These are phyloP conservation scores for Diutina sp. DNA, from an alignment of 1,139 yeast species.

Conservation along the genomic window DNA sequence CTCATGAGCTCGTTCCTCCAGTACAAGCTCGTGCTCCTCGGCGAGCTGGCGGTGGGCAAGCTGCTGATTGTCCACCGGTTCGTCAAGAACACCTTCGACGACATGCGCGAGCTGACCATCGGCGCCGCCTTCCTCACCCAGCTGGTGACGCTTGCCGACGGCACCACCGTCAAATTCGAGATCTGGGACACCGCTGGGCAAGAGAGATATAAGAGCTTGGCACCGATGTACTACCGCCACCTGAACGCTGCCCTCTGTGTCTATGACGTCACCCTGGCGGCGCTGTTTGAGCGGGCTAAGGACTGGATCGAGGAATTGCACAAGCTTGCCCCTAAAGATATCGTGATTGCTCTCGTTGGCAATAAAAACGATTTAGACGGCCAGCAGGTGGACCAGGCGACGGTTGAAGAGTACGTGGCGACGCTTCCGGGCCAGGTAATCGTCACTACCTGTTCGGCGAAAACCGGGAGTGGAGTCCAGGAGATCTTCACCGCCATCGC, in stretches of 20 bases:
- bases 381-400: not conserved
- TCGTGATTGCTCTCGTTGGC: conserved; percentile 65
- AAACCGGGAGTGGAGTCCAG: conserved; percentile 33
- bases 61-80: conserved; percentile 22
- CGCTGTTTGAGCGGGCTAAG: conserved; percentile 80
- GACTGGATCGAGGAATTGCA: conserved; percentile 94
- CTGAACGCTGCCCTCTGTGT: conserved; percentile 9
- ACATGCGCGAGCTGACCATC: conserved; percentile 86
- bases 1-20: conserved; percentile 1
- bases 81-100: conserved; percentile 75
- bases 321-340: conserved; percentile 76
- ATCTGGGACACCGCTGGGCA: conserved; percentile 11
- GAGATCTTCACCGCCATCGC: conserved; percentile 30
- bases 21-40: conserved; percentile 30
- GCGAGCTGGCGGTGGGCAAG: conserved; percentile 37
- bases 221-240: conserved; percentile 10
- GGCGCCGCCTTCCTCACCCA: conserved; percentile 97
- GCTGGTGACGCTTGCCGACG: conserved; percentile 26
- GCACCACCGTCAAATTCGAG: conserved; percentile 8
- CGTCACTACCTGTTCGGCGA: conserved; percentile 23
- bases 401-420: not conserved
- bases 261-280: conserved; percentile 21
- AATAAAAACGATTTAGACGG: conserved; percentile 13
- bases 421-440: not conserved
- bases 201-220: conserved; percentile 9